Conservation (phyloP, 768 basidiomycete species). For the Lyophyllum shimeji region DNA sequence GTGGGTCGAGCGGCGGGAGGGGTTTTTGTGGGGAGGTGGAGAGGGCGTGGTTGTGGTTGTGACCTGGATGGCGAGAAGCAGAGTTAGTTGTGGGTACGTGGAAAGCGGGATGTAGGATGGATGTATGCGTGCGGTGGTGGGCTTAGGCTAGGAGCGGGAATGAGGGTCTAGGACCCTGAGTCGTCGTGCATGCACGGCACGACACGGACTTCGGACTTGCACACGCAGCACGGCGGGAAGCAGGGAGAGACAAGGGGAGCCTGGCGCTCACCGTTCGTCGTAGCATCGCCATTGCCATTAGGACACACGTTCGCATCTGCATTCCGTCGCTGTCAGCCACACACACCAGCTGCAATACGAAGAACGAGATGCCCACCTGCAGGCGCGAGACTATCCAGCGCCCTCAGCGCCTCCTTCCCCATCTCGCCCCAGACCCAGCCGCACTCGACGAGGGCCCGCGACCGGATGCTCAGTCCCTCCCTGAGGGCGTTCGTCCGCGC, state of each 20-base stretch:
- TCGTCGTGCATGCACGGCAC: too few relatives aligned
- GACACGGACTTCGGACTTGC: too few relatives aligned
- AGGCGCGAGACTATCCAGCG: constrained; percentile 35
- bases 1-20: constrained; percentile 26
- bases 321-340: too few relatives aligned
- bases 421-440: constrained; percentile 68
- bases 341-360: background rate
- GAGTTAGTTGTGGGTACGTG: background rate
- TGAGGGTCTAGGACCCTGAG: too few relatives aligned
- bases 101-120: background rate
- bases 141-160: too few relatives aligned
- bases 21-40: constrained; percentile 1
- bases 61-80: background rate
- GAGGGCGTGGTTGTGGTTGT: background rate
- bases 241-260: background rate
- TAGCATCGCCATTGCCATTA: background rate
- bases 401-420: constrained; percentile 58
- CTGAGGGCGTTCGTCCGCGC: constrained; percentile 55
- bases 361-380: background rate
- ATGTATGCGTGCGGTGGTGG: too few relatives aligned
- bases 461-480: constrained; percentile 62
- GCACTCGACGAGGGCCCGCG: constrained; percentile 66
- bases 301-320: background rate
- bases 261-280: background rate
- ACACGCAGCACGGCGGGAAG: background rate